These are phyloP conservation scores for Cutaneotrichosporon daszewskae DNA, from an alignment of 1,284 basidiomycete species.

Conservation along the genomic window DNA sequence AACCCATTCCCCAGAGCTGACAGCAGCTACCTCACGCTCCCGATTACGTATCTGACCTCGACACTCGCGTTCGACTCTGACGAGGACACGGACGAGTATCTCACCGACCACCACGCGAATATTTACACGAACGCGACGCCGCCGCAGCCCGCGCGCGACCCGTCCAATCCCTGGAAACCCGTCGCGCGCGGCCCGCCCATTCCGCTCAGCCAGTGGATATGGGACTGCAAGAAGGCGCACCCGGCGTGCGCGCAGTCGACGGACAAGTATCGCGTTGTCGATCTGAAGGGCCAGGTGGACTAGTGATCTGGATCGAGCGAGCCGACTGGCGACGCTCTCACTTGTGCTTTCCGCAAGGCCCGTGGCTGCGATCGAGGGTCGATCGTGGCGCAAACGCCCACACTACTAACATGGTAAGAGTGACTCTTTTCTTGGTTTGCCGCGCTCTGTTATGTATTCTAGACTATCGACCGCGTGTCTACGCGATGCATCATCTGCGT, in stretches of 20 bases:
- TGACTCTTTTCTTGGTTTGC: too few species aligned
- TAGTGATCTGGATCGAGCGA: too few species aligned
- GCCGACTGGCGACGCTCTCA: too few species aligned
- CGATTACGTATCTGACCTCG: conserved; percentile 68
- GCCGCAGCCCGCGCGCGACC: conserved; percentile 10
- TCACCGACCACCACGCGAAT: conserved; percentile 63
- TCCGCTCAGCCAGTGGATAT: conserved; percentile 37
- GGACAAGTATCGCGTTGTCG: conserved; percentile 51
- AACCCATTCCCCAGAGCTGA: conserved; percentile 1
- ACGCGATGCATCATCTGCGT: too few species aligned
- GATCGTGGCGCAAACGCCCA: too few species aligned
- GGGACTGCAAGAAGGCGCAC: conserved; percentile 52
- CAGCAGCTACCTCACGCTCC: conserved; percentile 68
- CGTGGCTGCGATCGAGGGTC: too few species aligned
- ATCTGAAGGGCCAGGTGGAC: conserved; percentile 53
- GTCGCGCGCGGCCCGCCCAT: conserved; percentile 14
- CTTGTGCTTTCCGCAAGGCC: too few species aligned
- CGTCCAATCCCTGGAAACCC: conserved; percentile 24
- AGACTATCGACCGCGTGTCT: too few species aligned
- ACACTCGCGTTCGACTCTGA: conserved; percentile 78
- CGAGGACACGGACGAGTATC: conserved; percentile 63
- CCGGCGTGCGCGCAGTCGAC: conserved; percentile 46
- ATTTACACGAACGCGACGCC: conserved; percentile 53
- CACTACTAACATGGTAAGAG: too few species aligned
- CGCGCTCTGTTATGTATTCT: too few species aligned